Evolutionary conservation across 108 stramenopile species (phyloP).

Genomic region (Pelagomonas calceolata): DNA sequence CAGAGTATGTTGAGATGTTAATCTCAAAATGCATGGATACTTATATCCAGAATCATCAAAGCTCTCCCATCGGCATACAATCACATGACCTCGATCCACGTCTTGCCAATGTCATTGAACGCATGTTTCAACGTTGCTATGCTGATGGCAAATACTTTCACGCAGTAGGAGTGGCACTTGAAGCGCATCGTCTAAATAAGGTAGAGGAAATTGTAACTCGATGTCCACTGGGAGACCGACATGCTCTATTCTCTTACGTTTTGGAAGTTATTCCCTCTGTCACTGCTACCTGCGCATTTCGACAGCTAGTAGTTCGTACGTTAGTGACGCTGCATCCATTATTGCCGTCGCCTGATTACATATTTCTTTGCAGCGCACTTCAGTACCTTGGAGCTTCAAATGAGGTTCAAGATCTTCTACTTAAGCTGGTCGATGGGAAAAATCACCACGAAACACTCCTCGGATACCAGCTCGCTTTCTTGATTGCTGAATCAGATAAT

Average conservation of each 20-base stretch:
- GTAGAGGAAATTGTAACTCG: slow-evolving; percentile 33
- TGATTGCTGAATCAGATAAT: no score
- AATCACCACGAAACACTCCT: no score
- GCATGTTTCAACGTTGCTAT: slow-evolving; percentile 83
- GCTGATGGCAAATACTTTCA: slow-evolving; percentile 64
- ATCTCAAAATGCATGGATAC: slow-evolving; percentile 62
- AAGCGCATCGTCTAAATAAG: slow-evolving; percentile 65
- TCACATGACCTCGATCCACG: slow-evolving; percentile 61
- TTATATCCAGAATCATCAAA: slow-evolving; percentile 19
- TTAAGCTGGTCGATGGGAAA: no score
- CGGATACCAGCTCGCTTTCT: no score
- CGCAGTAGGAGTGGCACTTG: slow-evolving; percentile 91
- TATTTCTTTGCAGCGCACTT: no score
- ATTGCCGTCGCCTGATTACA: neutral
- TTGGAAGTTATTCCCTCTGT: slow-evolving; percentile 7
- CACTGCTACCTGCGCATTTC: slow-evolving; percentile 6
- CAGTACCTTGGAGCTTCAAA: no score
- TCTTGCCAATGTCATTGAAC: slow-evolving; percentile 73
- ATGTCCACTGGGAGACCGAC: slow-evolving; percentile 25
- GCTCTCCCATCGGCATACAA: no score
- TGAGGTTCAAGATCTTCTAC: no score
- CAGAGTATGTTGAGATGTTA: slow-evolving; percentile 44
- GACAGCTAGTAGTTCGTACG: neutral
- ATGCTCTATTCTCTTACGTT: slow-evolving; percentile 31
- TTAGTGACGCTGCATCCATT: slow-evolving; percentile 3